Conservation (phyloP, 202 grass and related monocot species). For the Carex arenaria region DNA sequence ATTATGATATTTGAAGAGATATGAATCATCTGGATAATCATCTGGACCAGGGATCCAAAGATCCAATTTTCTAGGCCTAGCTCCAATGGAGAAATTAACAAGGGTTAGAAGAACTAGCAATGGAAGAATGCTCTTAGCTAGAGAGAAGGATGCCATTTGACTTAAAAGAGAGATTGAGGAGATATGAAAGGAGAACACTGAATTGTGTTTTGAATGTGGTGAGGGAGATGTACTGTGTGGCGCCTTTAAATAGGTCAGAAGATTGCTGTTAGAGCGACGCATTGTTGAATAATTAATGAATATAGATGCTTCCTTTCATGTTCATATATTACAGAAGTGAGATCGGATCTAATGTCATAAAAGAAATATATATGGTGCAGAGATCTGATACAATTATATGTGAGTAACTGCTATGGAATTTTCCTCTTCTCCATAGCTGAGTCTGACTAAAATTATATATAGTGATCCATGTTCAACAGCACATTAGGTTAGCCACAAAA, state of each 20-base stretch:
- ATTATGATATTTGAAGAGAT: slow-evolving; percentile 28
- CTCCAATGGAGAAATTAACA: slow-evolving; percentile 27
- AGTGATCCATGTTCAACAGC: background rate
- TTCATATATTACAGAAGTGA: slow-evolving; percentile 13
- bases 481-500: background rate
- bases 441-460: background rate
- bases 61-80: slow-evolving; percentile 44
- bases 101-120: slow-evolving; percentile 25
- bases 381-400: slow-evolving; percentile 6
- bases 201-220: slow-evolving; percentile 3
- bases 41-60: slow-evolving; percentile 30
- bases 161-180: background rate
- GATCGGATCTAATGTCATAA: slow-evolving; percentile 16
- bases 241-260: background rate
- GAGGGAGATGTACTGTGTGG: background rate
- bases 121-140: slow-evolving; percentile 20
- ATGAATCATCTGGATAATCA: slow-evolving; percentile 25
- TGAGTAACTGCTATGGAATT: background rate
- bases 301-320: slow-evolving; percentile 10
- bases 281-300: slow-evolving; percentile 5
- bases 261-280: background rate
- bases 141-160: slow-evolving; percentile 27
- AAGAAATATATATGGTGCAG: background rate
- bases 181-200: background rate
- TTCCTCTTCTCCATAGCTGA: background rate